phyloP scores from a whole-genome alignment of 2,329 filamentous ascomycete species.

The Calonectria hongkongensis region DNA sequence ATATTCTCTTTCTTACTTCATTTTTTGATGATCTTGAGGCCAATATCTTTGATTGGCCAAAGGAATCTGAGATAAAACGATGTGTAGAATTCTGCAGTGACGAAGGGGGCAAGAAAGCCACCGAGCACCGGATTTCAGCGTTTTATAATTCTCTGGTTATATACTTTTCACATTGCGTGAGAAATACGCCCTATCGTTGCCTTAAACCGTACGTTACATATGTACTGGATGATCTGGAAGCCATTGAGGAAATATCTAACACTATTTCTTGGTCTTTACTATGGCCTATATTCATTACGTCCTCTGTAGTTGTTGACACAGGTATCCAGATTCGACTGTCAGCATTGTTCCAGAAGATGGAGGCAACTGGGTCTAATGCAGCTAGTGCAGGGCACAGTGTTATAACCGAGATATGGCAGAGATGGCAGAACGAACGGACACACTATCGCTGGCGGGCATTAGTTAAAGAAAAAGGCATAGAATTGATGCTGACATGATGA shows the following conservation, averaged over 20 bases:
- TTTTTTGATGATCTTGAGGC: conserved; percentile 34
- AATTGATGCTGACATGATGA: conserved; percentile 35
- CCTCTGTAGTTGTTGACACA: conserved; percentile 44
- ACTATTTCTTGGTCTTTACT: conserved; percentile 46
- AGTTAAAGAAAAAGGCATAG: neutral
- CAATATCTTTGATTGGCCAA: conserved; percentile 36
- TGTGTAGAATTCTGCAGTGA: conserved; percentile 15
- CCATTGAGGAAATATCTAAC: conserved; percentile 43
- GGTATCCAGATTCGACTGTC: conserved; percentile 44
- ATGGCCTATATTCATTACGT: conserved; percentile 52
- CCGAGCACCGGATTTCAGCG: conserved; percentile 40
- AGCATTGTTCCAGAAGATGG: conserved; percentile 44
- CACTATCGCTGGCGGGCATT: conserved; percentile 27
- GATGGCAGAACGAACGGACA: conserved; percentile 16
- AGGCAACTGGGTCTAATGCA: conserved; percentile 47
- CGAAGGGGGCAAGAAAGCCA: conserved; percentile 26
- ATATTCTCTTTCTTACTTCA: neutral
- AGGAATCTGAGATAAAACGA: conserved; percentile 3
- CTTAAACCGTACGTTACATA: conserved; percentile 41
- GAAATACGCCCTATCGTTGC: conserved; percentile 37
- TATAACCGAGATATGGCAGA: conserved; percentile 46
- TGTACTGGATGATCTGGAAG: conserved; percentile 46
- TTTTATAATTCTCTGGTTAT: conserved; percentile 54
- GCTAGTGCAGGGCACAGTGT: conserved; percentile 48
- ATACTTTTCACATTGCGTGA: conserved; percentile 51